phyloP scores from a whole-genome alignment of 495 filamentous ascomycete species.

The Thozetella sp. region DNA sequence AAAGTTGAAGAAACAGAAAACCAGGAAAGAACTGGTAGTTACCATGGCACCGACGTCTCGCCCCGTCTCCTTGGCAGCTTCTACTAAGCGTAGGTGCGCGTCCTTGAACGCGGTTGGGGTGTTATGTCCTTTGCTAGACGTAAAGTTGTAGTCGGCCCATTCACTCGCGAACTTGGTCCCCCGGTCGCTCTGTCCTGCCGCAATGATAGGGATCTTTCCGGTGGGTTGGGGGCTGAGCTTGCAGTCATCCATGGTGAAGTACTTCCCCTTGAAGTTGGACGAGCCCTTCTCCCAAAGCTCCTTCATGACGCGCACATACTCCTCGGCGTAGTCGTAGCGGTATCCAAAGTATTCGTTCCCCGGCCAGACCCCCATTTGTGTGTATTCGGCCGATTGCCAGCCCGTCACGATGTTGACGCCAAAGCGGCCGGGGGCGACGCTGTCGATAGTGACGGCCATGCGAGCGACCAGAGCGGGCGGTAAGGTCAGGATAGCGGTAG shows the following conservation, averaged over 20 bases:
- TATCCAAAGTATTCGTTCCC: slow-evolving; percentile 33
- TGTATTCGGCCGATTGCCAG: slow-evolving; percentile 30
- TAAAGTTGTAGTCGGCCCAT: slow-evolving; percentile 30
- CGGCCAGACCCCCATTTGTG: slow-evolving; percentile 34
- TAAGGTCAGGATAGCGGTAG: slow-evolving; percentile 24
- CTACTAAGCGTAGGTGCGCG: slow-evolving; percentile 22
- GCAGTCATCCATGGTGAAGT: slow-evolving; percentile 33
- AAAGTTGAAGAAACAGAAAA: background rate
- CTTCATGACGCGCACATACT: slow-evolving; percentile 32
- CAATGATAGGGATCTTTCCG: slow-evolving; percentile 22
- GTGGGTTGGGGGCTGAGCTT: slow-evolving; percentile 28
- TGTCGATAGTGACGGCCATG: slow-evolving; percentile 30
- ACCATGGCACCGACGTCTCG: slow-evolving; percentile 19
- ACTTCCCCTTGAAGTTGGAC: slow-evolving; percentile 31
- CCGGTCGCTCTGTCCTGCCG: slow-evolving; percentile 23
- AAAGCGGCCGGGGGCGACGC: slow-evolving; percentile 29
- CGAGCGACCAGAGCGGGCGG: slow-evolving; percentile 27
- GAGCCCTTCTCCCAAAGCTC: slow-evolving; percentile 30
- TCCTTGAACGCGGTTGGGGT: slow-evolving; percentile 21
- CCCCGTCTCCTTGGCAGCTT: slow-evolving; percentile 17
- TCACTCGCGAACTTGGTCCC: slow-evolving; percentile 28
- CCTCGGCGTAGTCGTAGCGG: slow-evolving; percentile 32
- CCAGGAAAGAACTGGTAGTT: background rate
- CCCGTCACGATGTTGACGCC: slow-evolving; percentile 32
- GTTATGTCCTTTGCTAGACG: slow-evolving; percentile 26